Percentiles rank a stretch among this genome's conserved stretches.
These are phyloP conservation scores for Eucalyptus victrix DNA, from an alignment of 345 rosid genomes.

Conservation along the genomic window DNA sequence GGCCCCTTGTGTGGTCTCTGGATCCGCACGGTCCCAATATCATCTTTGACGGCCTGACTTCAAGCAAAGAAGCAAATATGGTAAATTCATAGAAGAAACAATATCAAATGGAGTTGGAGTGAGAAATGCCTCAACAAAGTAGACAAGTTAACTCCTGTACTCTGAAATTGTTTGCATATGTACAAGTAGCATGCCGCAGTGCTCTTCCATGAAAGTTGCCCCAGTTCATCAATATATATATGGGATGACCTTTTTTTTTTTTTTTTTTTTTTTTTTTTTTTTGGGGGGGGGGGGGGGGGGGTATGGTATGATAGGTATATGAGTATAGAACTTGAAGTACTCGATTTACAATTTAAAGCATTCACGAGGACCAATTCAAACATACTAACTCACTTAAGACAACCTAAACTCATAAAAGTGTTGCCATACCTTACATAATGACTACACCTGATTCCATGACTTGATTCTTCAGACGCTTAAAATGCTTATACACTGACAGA, in stretches of 20 bases:
- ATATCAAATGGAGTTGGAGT: not conserved
- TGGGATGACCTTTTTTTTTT: not conserved
- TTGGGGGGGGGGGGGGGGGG: too few relatives aligned
- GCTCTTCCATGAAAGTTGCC: not conserved
- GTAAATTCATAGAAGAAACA: not conserved
- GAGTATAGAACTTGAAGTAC: not conserved
- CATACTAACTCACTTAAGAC: not conserved
- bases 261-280: not conserved
- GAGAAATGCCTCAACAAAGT: not conserved
- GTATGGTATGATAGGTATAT: not conserved
- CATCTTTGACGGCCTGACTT: conserved; percentile 72
- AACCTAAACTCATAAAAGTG: not conserved
- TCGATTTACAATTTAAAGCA: not conserved
- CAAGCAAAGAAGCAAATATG: not conserved
- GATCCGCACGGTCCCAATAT: conserved; percentile 71
- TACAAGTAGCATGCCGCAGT: not conserved
- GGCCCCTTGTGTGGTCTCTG: conserved; percentile 85
- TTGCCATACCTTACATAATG: not conserved
- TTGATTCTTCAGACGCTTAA: not conserved
- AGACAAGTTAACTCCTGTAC: not conserved
- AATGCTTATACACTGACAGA: not conserved
- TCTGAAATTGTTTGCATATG: not conserved
- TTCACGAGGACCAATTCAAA: not conserved
- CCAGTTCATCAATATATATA: not conserved
- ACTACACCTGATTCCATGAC: not conserved